Evolutionary conservation across 306 rosid species (phyloP).

Genomic region (Malus asiatica): DNA sequence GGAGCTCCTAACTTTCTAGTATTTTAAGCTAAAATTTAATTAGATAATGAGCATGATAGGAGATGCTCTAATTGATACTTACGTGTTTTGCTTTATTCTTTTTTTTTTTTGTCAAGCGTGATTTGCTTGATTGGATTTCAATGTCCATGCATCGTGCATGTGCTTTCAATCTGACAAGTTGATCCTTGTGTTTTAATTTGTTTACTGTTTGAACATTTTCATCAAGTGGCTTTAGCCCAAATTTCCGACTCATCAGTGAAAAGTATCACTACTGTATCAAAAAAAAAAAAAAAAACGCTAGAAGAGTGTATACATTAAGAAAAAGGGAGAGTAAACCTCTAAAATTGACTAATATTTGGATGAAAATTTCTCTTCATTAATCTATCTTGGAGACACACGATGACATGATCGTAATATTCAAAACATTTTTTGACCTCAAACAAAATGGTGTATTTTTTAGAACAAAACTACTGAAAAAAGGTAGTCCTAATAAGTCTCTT

Average conservation of each 20-base stretch:
- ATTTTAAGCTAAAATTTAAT: too few relatives aligned
- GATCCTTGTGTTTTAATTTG: neutral
- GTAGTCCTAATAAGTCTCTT: too few relatives aligned
- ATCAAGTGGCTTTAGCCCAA: neutral
- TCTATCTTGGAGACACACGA: neutral
- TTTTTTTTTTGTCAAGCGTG: too few relatives aligned
- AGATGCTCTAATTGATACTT: too few relatives aligned
- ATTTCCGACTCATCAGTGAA: neutral
- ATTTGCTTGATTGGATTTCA: neutral
- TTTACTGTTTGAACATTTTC: neutral
- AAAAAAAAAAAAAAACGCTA: too few relatives aligned
- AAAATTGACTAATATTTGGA: neutral
- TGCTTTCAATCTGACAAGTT: neutral
- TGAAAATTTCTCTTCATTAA: neutral
- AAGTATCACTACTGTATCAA: neutral
- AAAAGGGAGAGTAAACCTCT: neutral
- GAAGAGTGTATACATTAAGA: neutral
- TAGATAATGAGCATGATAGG: too few relatives aligned
- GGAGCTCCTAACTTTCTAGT: too few relatives aligned
- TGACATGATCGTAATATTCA: neutral
- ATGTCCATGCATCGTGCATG: neutral
- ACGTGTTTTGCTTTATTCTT: too few relatives aligned
- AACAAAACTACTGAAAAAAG: too few relatives aligned
- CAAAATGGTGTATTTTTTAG: neutral
- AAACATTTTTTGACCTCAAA: neutral